phyloP scores from a whole-genome alignment of 1,284 basidiomycete genomes.

The Hemileia vastatrix region DNA sequence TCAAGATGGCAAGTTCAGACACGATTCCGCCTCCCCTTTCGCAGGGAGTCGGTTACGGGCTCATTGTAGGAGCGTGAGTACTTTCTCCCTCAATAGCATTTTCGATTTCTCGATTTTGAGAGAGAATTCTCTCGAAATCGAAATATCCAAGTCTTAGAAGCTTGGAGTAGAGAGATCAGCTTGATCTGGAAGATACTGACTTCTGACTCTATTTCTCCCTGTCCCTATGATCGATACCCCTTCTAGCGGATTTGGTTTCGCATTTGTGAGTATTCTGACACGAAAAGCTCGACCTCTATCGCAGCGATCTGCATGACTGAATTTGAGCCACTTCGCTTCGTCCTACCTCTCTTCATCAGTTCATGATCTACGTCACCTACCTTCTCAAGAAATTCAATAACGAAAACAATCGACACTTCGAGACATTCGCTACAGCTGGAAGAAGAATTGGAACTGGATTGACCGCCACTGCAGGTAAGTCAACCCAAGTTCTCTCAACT shows the following conservation, averaged over 20 bases:
- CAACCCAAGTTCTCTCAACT: not conserved
- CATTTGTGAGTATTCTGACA: not conserved
- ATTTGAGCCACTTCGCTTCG: not conserved
- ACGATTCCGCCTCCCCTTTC: no score
- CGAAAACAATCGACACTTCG: constrained; percentile 29
- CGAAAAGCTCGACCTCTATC: no score
- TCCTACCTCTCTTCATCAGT: not conserved
- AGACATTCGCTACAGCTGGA: constrained; percentile 26
- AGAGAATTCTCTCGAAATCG: no score
- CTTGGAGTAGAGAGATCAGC: no score
- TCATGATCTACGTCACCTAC: constrained; percentile 19
- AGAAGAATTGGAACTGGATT: constrained; percentile 35
- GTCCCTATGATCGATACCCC: not conserved
- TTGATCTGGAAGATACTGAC: no score
- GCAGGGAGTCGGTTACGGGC: no score
- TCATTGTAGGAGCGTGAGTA: no score
- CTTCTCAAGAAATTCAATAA: constrained; percentile 35
- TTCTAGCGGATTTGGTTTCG: not conserved
- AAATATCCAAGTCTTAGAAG: no score
- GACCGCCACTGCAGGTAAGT: constrained; percentile 35
- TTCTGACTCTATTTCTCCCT: no score
- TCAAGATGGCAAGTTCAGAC: no score
- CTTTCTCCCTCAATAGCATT: no score
- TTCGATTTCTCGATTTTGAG: no score
- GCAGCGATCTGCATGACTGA: not conserved